phyloP scores from a whole-genome alignment of 345 rosid genomes.

The Firmiana major region DNA sequence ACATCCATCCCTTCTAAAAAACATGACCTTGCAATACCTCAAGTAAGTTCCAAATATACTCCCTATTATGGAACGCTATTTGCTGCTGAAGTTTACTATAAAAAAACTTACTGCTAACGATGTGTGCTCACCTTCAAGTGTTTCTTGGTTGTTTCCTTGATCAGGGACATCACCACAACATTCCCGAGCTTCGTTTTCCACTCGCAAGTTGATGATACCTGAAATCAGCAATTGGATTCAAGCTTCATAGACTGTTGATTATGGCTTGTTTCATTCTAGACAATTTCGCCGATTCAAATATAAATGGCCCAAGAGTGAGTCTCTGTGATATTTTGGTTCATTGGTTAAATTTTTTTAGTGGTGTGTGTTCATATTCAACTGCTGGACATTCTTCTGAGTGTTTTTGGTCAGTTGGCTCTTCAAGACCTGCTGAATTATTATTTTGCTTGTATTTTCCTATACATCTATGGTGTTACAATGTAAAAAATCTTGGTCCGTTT shows the following conservation, averaged over 20 bases:
- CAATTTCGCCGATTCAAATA: constrained; percentile 10
- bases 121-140: not conserved
- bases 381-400: not conserved
- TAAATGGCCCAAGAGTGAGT: constrained; percentile 15
- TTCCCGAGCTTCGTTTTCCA: constrained; percentile 99
- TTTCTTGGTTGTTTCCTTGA: constrained; percentile 9
- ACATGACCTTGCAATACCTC: constrained; percentile 98
- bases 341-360: not conserved
- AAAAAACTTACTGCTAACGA: not conserved
- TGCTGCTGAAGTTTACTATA: not conserved
- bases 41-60: constrained; percentile 50
- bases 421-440: not conserved
- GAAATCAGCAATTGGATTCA: constrained; percentile 12
- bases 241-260: not conserved
- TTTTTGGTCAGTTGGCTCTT: not conserved
- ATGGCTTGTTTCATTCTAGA: constrained; percentile 23
- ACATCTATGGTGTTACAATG: not conserved
- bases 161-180: constrained; percentile 92
- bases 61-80: not conserved
- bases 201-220: constrained; percentile 93
- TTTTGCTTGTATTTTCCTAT: not conserved
- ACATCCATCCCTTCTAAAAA: constrained; percentile 89
- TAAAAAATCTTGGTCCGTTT: not conserved
- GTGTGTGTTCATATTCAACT: not conserved
- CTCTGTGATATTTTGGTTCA: constrained; percentile 13